These are phyloP conservation scores for Trametes pubescens DNA, from an alignment of 1,284 basidiomycete genomes.

Conservation along the genomic window DNA sequence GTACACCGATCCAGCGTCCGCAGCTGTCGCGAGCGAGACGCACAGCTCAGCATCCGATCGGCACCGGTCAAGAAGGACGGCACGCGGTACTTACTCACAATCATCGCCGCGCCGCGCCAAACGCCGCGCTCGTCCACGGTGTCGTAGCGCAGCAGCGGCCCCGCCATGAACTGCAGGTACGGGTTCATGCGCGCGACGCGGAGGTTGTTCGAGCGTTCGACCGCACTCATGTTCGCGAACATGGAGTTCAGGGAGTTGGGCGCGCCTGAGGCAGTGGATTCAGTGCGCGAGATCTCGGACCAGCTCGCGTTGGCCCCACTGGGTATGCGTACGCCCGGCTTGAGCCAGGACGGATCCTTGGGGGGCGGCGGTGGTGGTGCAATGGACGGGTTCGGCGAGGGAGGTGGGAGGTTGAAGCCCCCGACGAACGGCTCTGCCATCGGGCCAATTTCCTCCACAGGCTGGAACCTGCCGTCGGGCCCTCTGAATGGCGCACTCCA, in stretches of 20 bases:
- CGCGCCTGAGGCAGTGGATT: conserved; percentile 22
- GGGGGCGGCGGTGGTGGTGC: conserved; percentile 47
- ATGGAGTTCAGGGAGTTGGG: conserved; percentile 34
- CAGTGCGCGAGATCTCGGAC: conserved; percentile 27
- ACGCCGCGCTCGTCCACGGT: conserved; percentile 80
- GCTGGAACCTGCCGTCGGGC: conserved; percentile 58
- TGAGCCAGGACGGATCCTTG: conserved; percentile 42
- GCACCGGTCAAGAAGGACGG: neutral
- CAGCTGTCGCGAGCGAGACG: conserved; percentile 51
- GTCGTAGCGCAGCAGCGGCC: conserved; percentile 92
- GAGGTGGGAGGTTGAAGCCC: conserved; percentile 36
- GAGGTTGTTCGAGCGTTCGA: conserved; percentile 68
- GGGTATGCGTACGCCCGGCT: conserved; percentile 32
- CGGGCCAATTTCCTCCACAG: conserved; percentile 64
- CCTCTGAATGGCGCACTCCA: conserved; percentile 52
- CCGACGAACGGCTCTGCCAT: conserved; percentile 62
- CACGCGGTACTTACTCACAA: conserved; percentile 71
- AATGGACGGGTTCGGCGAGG: conserved; percentile 32
- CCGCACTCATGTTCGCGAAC: conserved; percentile 61
- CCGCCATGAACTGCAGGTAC: conserved; percentile 81
- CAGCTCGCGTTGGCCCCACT: conserved; percentile 24
- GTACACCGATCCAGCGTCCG: conserved; percentile 83
- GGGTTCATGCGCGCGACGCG: conserved; percentile 73
- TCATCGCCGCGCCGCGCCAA: conserved; percentile 89
- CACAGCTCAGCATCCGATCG: conserved; percentile 19